phyloP scores from a whole-genome alignment of 1,284 basidiomycete genomes.

The Trametes sp. region DNA sequence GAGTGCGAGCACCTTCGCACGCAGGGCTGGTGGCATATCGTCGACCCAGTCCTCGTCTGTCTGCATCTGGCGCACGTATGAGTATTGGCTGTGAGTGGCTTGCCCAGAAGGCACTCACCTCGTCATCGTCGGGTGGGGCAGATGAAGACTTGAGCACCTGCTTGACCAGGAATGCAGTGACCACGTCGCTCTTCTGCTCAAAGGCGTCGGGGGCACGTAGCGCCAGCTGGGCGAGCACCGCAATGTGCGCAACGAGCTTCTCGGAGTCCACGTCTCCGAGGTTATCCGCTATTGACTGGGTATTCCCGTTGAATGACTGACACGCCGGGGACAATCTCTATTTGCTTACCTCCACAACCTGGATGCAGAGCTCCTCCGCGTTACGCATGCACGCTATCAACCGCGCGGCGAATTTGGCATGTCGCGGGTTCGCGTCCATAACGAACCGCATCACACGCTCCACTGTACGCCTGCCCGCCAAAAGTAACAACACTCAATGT shows the following conservation, averaged over 20 bases:
- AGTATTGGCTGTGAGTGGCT: background rate
- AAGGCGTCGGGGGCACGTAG: conserved; percentile 76
- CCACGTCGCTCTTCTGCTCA: conserved; percentile 77
- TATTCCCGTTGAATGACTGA: background rate
- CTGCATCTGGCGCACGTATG: conserved; percentile 48
- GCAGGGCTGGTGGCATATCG: conserved; percentile 63
- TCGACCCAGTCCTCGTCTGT: conserved; percentile 81
- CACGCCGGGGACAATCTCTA: background rate
- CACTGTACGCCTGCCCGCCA: conserved; percentile 58
- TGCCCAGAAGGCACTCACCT: background rate
- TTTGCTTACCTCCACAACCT: conserved; percentile 70
- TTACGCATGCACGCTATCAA: conserved; percentile 71
- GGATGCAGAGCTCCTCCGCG: conserved; percentile 56
- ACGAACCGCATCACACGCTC: conserved; percentile 74
- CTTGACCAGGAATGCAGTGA: conserved; percentile 78
- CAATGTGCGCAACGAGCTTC: conserved; percentile 70
- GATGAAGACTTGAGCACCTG: conserved; percentile 70
- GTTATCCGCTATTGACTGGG: conserved; percentile 63
- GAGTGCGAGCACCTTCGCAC: conserved; percentile 77
- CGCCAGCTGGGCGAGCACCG: conserved; percentile 81
- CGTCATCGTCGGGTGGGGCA: conserved; percentile 39
- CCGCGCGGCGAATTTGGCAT: conserved; percentile 91
- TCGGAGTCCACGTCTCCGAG: conserved; percentile 62
- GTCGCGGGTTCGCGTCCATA: conserved; percentile 65
- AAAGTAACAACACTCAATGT: conserved; percentile 3